Evolutionary conservation across 306 rosid species (phyloP).

Genomic region (Betula pendula): DNA sequence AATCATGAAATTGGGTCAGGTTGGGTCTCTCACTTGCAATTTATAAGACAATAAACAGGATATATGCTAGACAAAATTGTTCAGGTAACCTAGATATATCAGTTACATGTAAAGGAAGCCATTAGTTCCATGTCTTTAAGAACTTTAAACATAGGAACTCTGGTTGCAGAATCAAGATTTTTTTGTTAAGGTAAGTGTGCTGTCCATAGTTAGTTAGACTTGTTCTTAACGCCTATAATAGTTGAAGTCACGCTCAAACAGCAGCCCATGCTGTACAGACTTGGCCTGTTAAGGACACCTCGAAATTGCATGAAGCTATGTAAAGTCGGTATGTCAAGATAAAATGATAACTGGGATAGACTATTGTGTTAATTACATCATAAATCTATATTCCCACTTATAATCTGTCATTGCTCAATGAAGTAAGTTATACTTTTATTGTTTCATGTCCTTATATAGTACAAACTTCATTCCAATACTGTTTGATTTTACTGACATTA

Average conservation of each 20-base stretch:
- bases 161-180: neutral
- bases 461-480: neutral
- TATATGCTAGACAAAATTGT: neutral
- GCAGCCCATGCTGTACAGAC: neutral
- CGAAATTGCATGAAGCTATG: neutral
- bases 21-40: neutral
- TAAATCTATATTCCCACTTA: neutral
- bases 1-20: neutral
- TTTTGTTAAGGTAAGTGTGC: neutral
- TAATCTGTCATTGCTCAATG: neutral
- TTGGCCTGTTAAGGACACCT: neutral
- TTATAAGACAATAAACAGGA: neutral
- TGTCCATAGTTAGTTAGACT: neutral
- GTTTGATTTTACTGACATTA: too few species aligned
- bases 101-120: slow-evolving; percentile 1
- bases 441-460: neutral
- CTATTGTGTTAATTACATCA: neutral
- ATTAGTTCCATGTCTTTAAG: neutral
- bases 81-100: neutral
- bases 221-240: neutral
- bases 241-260: neutral
- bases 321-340: neutral
- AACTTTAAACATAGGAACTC: neutral
- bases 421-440: neutral
- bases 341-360: neutral